These are phyloP conservation scores for Grosmannia clavigera DNA, from an alignment of 2,329 filamentous ascomycete genomes.

Conservation along the genomic window DNA sequence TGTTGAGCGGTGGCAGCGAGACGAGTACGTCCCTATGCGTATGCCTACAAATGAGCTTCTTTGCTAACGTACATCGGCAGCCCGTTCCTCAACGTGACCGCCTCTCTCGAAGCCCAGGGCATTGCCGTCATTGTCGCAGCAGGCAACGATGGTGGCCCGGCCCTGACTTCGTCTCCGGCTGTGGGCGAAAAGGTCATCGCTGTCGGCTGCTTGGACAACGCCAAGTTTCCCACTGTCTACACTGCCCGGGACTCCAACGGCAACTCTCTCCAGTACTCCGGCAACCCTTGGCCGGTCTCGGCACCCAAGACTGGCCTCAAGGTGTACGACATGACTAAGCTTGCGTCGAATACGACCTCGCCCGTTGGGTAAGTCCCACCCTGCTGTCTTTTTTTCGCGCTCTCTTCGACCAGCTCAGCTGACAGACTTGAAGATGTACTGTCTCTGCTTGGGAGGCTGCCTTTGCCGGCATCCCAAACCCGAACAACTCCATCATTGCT, in stretches of 20 bases:
- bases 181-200: slow-evolving; percentile 34
- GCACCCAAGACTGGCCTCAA: background rate
- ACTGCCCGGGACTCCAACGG: background rate
- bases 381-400: too few species aligned
- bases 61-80: background rate
- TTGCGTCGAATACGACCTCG: background rate
- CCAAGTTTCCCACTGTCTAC: slow-evolving; percentile 10
- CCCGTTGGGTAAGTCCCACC: background rate
- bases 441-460: background rate
- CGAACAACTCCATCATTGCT: background rate
- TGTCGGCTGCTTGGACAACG: slow-evolving; percentile 39
- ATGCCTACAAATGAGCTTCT: background rate
- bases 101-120: background rate
- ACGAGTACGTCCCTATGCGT: background rate
- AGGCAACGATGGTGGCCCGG: slow-evolving; percentile 33
- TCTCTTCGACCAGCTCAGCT: background rate
- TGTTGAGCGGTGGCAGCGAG: background rate
- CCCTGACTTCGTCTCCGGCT: slow-evolving; percentile 36
- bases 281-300: background rate
- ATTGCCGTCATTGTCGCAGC: slow-evolving; percentile 33
- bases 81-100: background rate
- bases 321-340: background rate
- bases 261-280: background rate
- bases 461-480: background rate
- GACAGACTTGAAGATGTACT: background rate